Percentiles rank a stretch among this genome's conserved stretches.
phyloP scores from a whole-genome alignment of 108 stramenopile species.

The Fistulifera solaris region DNA sequence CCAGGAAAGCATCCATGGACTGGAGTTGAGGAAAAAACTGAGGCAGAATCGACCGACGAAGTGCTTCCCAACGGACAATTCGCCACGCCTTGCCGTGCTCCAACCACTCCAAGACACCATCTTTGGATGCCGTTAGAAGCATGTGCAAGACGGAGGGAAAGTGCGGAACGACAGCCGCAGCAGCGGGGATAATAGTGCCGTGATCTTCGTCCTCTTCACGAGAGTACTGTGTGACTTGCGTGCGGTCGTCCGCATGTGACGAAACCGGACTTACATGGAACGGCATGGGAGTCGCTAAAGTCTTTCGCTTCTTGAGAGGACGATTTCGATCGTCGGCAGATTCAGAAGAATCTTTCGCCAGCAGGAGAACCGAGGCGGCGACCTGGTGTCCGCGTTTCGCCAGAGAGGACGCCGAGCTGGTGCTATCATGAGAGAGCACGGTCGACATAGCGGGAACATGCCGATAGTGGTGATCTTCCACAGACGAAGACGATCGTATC shows the following conservation, averaged over 20 bases:
- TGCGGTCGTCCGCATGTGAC: slow-evolving; percentile 1
- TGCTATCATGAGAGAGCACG: too few species aligned
- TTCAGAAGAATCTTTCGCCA: not conserved
- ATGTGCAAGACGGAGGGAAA: slow-evolving; percentile 37
- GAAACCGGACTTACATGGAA: slow-evolving; percentile 10
- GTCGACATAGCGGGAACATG: too few species aligned
- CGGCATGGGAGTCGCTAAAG: not conserved
- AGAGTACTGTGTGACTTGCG: slow-evolving; percentile 23
- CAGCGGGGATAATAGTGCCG: slow-evolving; percentile 3
- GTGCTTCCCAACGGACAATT: slow-evolving; percentile 42
- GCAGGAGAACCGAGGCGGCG: slow-evolving; percentile 2
- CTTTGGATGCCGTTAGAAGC: slow-evolving; percentile 19
- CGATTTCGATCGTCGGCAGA: not conserved
- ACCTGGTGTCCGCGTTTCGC: not conserved
- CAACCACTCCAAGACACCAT: slow-evolving; percentile 31
- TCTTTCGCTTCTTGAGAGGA: slow-evolving; percentile 16
- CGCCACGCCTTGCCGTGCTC: slow-evolving; percentile 47
- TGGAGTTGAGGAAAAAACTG: slow-evolving; percentile 33
- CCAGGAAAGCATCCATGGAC: slow-evolving; percentile 51
- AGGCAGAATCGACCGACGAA: slow-evolving; percentile 36
- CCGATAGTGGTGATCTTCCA: too few species aligned
- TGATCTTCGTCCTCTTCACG: slow-evolving; percentile 12
- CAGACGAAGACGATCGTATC: too few species aligned
- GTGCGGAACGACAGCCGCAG: slow-evolving; percentile 18
- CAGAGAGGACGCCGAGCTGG: too few species aligned